These are phyloP conservation scores for Boletus rubropictus DNA, from an alignment of 768 basidiomycete genomes.

Conservation along the genomic window DNA sequence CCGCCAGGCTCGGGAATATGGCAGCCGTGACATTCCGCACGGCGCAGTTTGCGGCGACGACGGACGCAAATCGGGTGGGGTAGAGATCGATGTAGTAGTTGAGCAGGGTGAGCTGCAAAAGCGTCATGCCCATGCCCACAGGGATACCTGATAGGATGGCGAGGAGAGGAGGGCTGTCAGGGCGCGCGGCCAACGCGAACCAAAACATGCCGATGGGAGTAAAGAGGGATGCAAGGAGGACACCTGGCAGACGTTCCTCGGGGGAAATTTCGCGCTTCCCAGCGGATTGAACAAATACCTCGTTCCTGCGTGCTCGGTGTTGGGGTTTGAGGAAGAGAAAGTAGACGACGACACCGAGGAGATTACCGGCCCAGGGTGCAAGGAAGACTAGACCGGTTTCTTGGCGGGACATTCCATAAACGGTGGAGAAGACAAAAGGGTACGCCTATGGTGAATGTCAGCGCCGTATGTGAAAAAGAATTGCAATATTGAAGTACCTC, in stretches of 20 bases:
- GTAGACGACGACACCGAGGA: slow-evolving; percentile 24
- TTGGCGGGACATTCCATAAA: slow-evolving; percentile 24
- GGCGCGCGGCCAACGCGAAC: slow-evolving; percentile 21
- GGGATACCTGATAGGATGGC: slow-evolving; percentile 23
- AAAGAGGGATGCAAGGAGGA: slow-evolving; percentile 22
- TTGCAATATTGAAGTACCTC: slow-evolving; percentile 9
- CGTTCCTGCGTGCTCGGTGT: slow-evolving; percentile 12
- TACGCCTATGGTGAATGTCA: slow-evolving; percentile 15
- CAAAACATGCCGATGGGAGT: slow-evolving; percentile 27
- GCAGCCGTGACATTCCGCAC: slow-evolving; percentile 20
- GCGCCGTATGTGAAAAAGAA: background rate
- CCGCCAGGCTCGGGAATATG: slow-evolving; percentile 22
- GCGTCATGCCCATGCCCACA: slow-evolving; percentile 27
- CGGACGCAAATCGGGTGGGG: slow-evolving; percentile 27
- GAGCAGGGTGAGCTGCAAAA: slow-evolving; percentile 23
- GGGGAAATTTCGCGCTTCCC: slow-evolving; percentile 23
- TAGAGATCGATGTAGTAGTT: slow-evolving; percentile 30
- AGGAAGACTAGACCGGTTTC: slow-evolving; percentile 22
- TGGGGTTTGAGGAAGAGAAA: slow-evolving; percentile 23
- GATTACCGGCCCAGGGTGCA: slow-evolving; percentile 23
- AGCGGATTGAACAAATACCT: slow-evolving; percentile 14
- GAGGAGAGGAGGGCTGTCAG: slow-evolving; percentile 7
- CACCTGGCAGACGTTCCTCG: slow-evolving; percentile 25
- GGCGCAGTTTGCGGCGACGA: slow-evolving; percentile 25
- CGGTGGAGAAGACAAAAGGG: slow-evolving; percentile 16